Conservation (phyloP, 176 grass and related monocot genomes). For the Thinopyrum elongatum region DNA sequence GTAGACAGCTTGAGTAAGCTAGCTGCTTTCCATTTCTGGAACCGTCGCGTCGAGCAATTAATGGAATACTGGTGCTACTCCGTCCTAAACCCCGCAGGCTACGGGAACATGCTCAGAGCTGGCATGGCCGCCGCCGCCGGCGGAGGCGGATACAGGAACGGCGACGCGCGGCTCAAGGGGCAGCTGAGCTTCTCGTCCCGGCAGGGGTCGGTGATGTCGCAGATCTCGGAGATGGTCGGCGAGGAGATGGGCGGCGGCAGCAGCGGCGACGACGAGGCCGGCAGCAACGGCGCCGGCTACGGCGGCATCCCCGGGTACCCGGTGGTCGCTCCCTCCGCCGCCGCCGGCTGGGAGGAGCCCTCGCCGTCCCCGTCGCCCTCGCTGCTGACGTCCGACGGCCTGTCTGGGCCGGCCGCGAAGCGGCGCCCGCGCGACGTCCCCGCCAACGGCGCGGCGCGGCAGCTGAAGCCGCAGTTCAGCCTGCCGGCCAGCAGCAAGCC, state of each 20-base stretch:
- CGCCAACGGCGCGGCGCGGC: constrained; percentile 31
- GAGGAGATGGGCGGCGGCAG: constrained; percentile 65
- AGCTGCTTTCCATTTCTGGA: constrained; percentile 42
- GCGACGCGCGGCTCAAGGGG: constrained; percentile 47
- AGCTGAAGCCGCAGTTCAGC: constrained; percentile 67
- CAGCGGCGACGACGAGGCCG: constrained; percentile 59
- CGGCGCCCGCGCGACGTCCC: constrained; percentile 44
- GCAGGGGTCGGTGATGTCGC: constrained; percentile 89
- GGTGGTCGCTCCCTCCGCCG: not conserved
- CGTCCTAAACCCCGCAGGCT: constrained; percentile 38
- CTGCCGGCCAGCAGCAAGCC: constrained; percentile 42
- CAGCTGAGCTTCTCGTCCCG: constrained; percentile 90
- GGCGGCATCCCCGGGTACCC: constrained; percentile 46
- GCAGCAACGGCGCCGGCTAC: constrained; percentile 38
- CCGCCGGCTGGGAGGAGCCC: constrained; percentile 49
- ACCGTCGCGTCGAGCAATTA: constrained; percentile 10
- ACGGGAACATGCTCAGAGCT: constrained; percentile 56
- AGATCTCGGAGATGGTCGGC: constrained; percentile 94
- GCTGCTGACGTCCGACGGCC: constrained; percentile 22
- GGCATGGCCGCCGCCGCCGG: constrained; percentile 35
- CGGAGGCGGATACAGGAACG: constrained; percentile 34
- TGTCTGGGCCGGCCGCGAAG: constrained; percentile 8
- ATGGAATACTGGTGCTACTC: constrained; percentile 16
- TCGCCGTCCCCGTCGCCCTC: constrained; percentile 19
- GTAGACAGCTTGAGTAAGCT: constrained; percentile 5